Percentiles rank a stretch among this genome's conserved stretches.
Evolutionary conservation across 2,329 filamentous ascomycete species (phyloP).

Genomic region (Akanthomyces lecanii): DNA sequence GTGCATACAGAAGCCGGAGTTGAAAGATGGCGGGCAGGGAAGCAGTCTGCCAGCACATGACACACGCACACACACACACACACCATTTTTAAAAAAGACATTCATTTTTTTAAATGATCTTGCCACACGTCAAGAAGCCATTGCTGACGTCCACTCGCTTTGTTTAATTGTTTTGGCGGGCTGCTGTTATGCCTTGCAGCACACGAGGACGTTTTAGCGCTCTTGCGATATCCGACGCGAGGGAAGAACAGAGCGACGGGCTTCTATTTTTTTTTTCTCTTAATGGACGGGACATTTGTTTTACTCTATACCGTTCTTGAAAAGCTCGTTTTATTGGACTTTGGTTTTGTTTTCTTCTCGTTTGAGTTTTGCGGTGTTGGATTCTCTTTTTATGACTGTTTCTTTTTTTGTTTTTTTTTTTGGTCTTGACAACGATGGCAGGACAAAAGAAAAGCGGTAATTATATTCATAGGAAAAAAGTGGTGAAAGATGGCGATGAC

Average conservation of each 20-base stretch:
- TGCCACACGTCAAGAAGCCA: neutral
- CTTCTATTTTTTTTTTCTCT: neutral
- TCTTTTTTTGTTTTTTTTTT: no score
- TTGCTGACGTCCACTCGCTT: neutral
- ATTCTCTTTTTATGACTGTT: neutral
- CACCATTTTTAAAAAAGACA: neutral
- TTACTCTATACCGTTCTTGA: conserved; percentile 2
- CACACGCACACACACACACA: neutral
- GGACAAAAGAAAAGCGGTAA: neutral
- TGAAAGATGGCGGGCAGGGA: neutral
- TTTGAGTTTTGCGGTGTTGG: neutral
- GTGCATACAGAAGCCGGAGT: conserved; percentile 12
- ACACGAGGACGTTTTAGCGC: neutral
- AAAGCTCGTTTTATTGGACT: neutral
- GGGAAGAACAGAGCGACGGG: neutral
- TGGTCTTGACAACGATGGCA: neutral
- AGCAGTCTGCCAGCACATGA: neutral
- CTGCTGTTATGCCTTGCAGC: neutral
- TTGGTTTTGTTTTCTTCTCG: neutral
- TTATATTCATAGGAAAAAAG: neutral
- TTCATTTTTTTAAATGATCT: conserved; percentile 8
- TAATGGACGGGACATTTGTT: neutral
- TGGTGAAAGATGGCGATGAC: neutral
- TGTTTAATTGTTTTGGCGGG: neutral
- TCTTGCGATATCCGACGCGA: neutral